phyloP scores from a whole-genome alignment of 352 stramenopile species.

The Bremia lactucae region DNA sequence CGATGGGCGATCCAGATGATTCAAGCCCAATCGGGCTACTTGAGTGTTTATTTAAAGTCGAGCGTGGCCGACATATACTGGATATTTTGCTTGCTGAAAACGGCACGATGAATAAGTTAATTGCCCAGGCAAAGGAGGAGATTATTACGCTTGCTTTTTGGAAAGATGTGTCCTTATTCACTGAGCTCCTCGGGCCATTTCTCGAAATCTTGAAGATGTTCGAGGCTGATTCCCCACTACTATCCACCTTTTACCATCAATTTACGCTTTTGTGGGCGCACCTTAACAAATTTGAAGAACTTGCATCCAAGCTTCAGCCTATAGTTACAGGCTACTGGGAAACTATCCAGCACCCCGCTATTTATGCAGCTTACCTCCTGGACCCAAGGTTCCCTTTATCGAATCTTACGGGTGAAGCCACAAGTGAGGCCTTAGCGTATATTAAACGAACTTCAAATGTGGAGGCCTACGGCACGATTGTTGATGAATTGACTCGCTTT shows the following conservation, averaged over 20 bases:
- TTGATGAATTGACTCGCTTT: slow-evolving; percentile 60
- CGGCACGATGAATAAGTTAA: slow-evolving; percentile 23
- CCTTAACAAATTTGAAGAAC: slow-evolving; percentile 43
- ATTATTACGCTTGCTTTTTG: slow-evolving; percentile 43
- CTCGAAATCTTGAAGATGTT: slow-evolving; percentile 58
- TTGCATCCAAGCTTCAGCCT: slow-evolving; percentile 36
- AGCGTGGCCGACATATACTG: slow-evolving; percentile 46
- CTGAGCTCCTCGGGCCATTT: slow-evolving; percentile 52
- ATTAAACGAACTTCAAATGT: slow-evolving; percentile 38
- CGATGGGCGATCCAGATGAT: slow-evolving; percentile 23
- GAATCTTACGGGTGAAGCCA: slow-evolving; percentile 43
- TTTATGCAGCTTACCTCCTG: slow-evolving; percentile 70
- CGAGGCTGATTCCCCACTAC: slow-evolving; percentile 43
- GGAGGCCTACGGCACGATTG: slow-evolving; percentile 35
- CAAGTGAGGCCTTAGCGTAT: slow-evolving; percentile 42
- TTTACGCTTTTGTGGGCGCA: slow-evolving; percentile 60
- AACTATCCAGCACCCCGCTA: slow-evolving; percentile 46
- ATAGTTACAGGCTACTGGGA: slow-evolving; percentile 56
- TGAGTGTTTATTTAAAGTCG: slow-evolving; percentile 38
- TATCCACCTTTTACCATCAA: slow-evolving; percentile 66
- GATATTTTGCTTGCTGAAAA: slow-evolving; percentile 51
- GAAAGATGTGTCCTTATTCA: slow-evolving; percentile 42
- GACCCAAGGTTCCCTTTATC: slow-evolving; percentile 56
- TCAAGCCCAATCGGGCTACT: slow-evolving; percentile 24
- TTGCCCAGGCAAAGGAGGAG: slow-evolving; percentile 26